phyloP scores from a whole-genome alignment of 2,329 filamentous ascomycete genomes.

The Cercospora sp. region DNA sequence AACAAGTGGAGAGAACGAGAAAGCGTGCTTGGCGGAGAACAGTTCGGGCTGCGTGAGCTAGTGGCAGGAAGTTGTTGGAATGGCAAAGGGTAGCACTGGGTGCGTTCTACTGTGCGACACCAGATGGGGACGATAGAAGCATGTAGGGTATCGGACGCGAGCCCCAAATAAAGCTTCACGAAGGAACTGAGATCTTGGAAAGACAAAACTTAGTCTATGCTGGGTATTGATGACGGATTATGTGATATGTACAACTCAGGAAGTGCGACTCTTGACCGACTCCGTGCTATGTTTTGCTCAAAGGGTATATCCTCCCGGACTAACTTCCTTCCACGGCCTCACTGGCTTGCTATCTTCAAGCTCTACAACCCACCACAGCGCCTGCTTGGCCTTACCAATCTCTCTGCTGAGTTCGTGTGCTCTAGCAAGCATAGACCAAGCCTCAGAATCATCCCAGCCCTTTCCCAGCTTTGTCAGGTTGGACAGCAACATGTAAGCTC shows the following conservation, averaged over 20 bases:
- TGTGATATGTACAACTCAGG: slow-evolving; percentile 5
- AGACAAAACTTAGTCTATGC: not conserved
- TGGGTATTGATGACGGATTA: not conserved
- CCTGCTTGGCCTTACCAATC: slow-evolving; percentile 83
- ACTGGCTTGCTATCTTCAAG: slow-evolving; percentile 82
- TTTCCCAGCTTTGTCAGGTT: slow-evolving; percentile 79
- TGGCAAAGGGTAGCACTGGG: not conserved
- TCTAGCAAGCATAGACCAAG: slow-evolving; percentile 85
- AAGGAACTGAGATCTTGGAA: not conserved
- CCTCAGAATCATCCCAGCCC: slow-evolving; percentile 90
- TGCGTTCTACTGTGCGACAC: not conserved
- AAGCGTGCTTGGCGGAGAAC: not conserved
- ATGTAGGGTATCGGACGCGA: not conserved
- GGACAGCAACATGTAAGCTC: slow-evolving; percentile 80
- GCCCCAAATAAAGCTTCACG: not conserved
- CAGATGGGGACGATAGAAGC: not conserved
- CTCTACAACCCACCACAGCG: slow-evolving; percentile 97
- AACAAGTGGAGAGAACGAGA: not conserved
- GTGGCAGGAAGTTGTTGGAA: not conserved
- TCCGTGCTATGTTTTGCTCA: slow-evolving; percentile 15
- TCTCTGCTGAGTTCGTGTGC: slow-evolving; percentile 87
- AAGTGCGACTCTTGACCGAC: not conserved
- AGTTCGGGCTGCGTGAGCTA: not conserved
- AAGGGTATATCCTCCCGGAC: slow-evolving; percentile 34
- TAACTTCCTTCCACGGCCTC: slow-evolving; percentile 69